Percentiles rank a stretch among this genome's conserved stretches.
Evolutionary conservation across 352 stramenopile species (phyloP).

Genomic region (Phytopythium ostracodes): DNA sequence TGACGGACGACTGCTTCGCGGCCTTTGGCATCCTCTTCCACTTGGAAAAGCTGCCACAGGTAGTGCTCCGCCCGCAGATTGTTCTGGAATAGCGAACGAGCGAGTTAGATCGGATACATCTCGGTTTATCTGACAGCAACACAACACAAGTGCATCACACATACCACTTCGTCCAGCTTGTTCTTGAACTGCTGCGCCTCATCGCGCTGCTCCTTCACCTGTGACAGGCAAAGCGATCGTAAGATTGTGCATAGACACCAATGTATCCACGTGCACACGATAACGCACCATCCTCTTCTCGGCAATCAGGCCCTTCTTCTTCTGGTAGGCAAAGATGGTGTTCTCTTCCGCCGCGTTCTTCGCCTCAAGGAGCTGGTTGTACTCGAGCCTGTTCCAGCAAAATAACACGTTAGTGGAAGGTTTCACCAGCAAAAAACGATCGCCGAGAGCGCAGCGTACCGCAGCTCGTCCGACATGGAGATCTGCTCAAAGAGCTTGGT

Average conservation of each 20-base stretch:
- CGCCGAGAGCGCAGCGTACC: slow-evolving; percentile 30
- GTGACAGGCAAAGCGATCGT: not conserved
- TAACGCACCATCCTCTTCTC: slow-evolving; percentile 81
- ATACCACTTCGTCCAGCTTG: slow-evolving; percentile 64
- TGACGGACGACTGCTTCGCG: slow-evolving; percentile 74
- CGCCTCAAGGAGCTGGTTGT: slow-evolving; percentile 74
- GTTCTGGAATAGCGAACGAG: slow-evolving; percentile 26
- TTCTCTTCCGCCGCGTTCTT: slow-evolving; percentile 94
- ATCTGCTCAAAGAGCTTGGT: slow-evolving; percentile 98
- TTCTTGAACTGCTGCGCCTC: slow-evolving; percentile 85
- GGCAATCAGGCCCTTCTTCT: slow-evolving; percentile 93
- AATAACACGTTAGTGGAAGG: not conserved
- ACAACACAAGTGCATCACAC: not conserved
- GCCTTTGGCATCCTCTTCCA: slow-evolving; percentile 86
- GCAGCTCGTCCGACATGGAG: slow-evolving; percentile 86
- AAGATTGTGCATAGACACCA: too few species aligned
- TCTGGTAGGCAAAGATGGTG: slow-evolving; percentile 94
- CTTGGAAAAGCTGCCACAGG: slow-evolving; percentile 95
- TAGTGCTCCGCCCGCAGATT: slow-evolving; percentile 90
- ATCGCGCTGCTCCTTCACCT: slow-evolving; percentile 94
- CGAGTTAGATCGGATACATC: not conserved
- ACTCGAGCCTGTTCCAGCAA: slow-evolving; percentile 41
- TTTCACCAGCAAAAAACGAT: not conserved
- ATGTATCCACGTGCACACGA: not conserved
- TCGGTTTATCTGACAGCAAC: too few species aligned